Evolutionary conservation across 352 stramenopile species (phyloP).

Genomic region (Phytophthora aleatoria): DNA sequence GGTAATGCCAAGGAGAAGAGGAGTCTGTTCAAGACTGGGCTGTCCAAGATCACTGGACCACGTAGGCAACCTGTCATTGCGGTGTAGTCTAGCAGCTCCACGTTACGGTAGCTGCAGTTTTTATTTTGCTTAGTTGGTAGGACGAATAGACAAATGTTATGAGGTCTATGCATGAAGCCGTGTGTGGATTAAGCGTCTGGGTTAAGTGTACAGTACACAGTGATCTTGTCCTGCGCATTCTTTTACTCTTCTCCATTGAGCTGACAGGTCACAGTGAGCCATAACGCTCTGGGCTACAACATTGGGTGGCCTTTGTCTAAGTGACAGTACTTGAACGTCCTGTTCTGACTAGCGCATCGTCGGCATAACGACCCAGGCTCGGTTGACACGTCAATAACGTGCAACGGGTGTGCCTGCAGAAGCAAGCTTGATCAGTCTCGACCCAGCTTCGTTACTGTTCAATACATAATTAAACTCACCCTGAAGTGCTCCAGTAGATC

Average conservation of each 20-base stretch:
- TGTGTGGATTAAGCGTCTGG: slow-evolving; percentile 13
- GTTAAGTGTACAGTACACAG: background rate
- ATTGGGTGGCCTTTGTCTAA: slow-evolving; percentile 78
- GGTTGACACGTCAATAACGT: slow-evolving; percentile 74
- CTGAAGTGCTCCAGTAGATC: slow-evolving; percentile 63
- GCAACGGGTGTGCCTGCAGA: slow-evolving; percentile 60
- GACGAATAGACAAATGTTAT: slow-evolving; percentile 23
- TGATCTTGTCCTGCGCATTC: slow-evolving; percentile 1
- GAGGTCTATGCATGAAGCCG: slow-evolving; percentile 19
- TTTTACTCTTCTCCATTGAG: slow-evolving; percentile 6
- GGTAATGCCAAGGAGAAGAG: slow-evolving; percentile 78
- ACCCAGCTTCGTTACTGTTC: slow-evolving; percentile 5
- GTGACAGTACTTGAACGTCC: slow-evolving; percentile 73
- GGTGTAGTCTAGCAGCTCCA: slow-evolving; percentile 36
- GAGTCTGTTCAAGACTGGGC: slow-evolving; percentile 65
- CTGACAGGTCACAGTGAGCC: slow-evolving; percentile 1
- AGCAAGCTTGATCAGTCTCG: slow-evolving; percentile 7
- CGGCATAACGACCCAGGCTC: slow-evolving; percentile 50
- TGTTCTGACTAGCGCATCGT: slow-evolving; percentile 38
- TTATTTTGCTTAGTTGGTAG: slow-evolving; percentile 22
- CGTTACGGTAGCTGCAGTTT: slow-evolving; percentile 8
- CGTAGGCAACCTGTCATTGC: slow-evolving; percentile 48
- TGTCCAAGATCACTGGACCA: slow-evolving; percentile 41
- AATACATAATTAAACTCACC: slow-evolving; percentile 32
- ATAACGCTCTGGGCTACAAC: slow-evolving; percentile 39